These are phyloP conservation scores for Teratosphaeria nubilosa DNA, from an alignment of 2,329 filamentous ascomycete species.

Conservation along the genomic window DNA sequence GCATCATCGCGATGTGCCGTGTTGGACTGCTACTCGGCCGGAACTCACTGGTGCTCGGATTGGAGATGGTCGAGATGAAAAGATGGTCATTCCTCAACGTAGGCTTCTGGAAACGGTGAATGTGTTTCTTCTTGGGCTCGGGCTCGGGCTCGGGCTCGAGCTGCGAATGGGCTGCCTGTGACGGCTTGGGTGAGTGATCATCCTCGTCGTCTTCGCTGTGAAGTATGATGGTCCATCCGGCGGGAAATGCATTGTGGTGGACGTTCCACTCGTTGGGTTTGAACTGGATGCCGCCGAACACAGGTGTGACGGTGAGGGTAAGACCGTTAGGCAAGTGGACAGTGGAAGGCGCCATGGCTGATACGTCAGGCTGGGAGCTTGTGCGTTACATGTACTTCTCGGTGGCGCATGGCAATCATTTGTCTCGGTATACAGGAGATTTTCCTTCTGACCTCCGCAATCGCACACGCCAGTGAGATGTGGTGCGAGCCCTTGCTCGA, in stretches of 20 bases:
- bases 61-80: slow-evolving; percentile 86
- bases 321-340: slow-evolving; percentile 81
- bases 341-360: slow-evolving; percentile 34
- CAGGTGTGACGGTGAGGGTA: slow-evolving; percentile 66
- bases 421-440: neutral
- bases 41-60: slow-evolving; percentile 69
- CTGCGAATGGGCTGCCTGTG: slow-evolving; percentile 5
- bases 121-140: slow-evolving; percentile 21
- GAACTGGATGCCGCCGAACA: slow-evolving; percentile 89
- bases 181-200: slow-evolving; percentile 14
- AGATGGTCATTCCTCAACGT: slow-evolving; percentile 71
- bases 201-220: slow-evolving; percentile 47
- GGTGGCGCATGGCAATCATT: neutral
- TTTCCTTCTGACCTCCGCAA: neutral
- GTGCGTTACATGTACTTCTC: neutral
- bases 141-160: slow-evolving; percentile 8
- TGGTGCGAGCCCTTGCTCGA: neutral
- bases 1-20: slow-evolving; percentile 88
- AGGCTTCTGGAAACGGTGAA: slow-evolving; percentile 61
- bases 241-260: slow-evolving; percentile 58
- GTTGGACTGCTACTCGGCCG: slow-evolving; percentile 72
- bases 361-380: neutral
- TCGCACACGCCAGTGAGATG: neutral
- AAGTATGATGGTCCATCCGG: slow-evolving; percentile 83
- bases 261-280: slow-evolving; percentile 66